A percentile compares a stretch with the other conserved stretches of the same genome.
These are phyloP conservation scores for Bryoerythrophyllum caledonicum DNA, from an alignment of 225 moss, liverwort and hornwort genomes.

Conservation along the genomic window DNA sequence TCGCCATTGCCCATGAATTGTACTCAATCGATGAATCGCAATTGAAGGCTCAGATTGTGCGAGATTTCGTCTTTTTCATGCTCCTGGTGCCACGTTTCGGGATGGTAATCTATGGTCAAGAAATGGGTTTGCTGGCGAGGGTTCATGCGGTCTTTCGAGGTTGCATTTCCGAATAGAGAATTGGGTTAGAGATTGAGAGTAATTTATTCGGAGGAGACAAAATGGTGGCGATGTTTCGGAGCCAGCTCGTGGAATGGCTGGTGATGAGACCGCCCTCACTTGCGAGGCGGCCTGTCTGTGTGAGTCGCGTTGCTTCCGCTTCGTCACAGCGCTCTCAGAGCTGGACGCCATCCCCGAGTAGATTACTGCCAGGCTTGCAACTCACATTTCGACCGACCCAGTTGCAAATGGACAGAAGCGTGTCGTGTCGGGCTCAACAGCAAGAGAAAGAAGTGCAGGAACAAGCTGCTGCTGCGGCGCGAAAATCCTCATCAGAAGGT, in stretches of 20 bases:
- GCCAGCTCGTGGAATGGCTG: not conserved
- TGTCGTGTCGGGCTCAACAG: slow-evolving; percentile 34
- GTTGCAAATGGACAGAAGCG: not conserved
- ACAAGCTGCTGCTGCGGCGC: not conserved
- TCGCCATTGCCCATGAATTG: not conserved
- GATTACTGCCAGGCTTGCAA: not conserved
- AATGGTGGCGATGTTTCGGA: slow-evolving; percentile 13
- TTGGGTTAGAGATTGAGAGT: not conserved
- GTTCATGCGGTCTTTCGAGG: no score
- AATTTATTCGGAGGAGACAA: not conserved
- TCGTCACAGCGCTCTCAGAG: not conserved
- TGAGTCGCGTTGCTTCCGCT: not conserved
- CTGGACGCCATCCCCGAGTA: not conserved
- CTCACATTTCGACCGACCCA: not conserved
- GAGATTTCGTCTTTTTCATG: not conserved
- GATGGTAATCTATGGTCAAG: not conserved
- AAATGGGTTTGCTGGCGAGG: not conserved
- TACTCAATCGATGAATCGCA: not conserved
- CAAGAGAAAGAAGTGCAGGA: slow-evolving; percentile 22
- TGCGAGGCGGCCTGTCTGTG: no score
- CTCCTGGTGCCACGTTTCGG: not conserved
- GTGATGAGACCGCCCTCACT: not conserved
- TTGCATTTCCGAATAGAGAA: not conserved
- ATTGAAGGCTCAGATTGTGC: not conserved
- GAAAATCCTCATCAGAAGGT: not conserved